Evolutionary conservation across 2,329 filamentous ascomycete genomes (phyloP), one percentile per base, ranked within the genome.

Genomic region (Cyphellophora europaea): DNA sequence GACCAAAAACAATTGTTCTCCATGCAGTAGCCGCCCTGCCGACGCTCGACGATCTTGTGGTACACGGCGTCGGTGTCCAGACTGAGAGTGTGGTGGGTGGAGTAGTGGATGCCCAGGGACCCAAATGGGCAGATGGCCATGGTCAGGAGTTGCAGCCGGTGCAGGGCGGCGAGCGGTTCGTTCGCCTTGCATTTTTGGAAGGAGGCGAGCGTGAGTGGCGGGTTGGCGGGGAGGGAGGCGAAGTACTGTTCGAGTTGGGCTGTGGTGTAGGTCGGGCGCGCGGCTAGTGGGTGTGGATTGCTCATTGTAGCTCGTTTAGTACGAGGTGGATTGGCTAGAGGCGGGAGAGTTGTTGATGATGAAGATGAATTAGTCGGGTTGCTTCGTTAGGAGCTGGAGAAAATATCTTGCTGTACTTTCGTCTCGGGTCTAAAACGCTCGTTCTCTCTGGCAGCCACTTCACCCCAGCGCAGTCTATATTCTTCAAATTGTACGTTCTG

Each of bases 21-120:
- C 70, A 77, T 74, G 49, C 73, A 77, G 41, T 76, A 75, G 2
- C 74, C 74, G 16, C 74, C 72, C 19, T 70, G 53, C 4, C 61
- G 60, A 30, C 65, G 53, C 30, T 53, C 58, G 1, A 69, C 64
- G 19, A 77, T 59, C 49, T 77, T 77, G 27, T 63, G 56, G 49
- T 64, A 77, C 5, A 77, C 50, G 3, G 56, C 53, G 14, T 67
- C 53, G 1, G 66, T 59, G 32, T 74, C 59, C 25, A 74, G 53
- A 2, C 63, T 64, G 16, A 76, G 61, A 8, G 51, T 54, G 25
- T 62, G 65, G 40, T 65, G 56, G n/a, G 56, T 54, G 2, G 66
- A 67, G 48, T 72, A 72, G 48, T 77, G 74, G 27, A 77, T 55
- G 1, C 57, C 60, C 8, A 76, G 54, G 42, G 75, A 77, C 17